These are phyloP conservation scores for Hortaea sp. DNA, from an alignment of 2,329 filamentous ascomycete genomes.

Conservation along the genomic window DNA sequence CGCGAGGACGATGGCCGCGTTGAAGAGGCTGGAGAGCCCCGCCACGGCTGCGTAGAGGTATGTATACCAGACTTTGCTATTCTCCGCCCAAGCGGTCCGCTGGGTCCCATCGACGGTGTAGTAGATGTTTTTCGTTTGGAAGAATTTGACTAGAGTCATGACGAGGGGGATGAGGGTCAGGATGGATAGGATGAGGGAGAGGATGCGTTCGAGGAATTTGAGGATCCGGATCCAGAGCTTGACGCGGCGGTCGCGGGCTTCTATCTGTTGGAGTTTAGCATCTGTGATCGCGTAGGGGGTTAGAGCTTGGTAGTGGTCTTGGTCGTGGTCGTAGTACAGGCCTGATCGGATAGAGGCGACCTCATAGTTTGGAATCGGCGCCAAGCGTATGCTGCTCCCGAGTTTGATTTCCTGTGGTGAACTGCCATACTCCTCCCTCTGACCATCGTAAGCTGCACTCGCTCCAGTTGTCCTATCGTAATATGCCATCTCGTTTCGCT, in stretches of 20 bases:
- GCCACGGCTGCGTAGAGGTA: conserved; percentile 31
- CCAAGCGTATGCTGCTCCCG: conserved; percentile 1
- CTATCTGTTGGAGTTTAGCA: not conserved
- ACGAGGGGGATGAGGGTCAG: conserved; percentile 26
- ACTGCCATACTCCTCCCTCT: no score
- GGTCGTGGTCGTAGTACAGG: not conserved
- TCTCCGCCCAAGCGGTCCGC: conserved; percentile 30
- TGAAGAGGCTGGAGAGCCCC: conserved; percentile 22
- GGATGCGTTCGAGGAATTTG: conserved; percentile 26
- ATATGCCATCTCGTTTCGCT: no score
- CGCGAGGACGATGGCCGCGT: conserved; percentile 25
- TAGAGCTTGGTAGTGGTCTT: conserved; percentile 1
- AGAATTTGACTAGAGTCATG: conserved; percentile 30
- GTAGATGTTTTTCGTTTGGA: conserved; percentile 23
- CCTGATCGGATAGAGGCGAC: not conserved
- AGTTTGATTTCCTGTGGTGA: no score
- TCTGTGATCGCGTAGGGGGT: not conserved
- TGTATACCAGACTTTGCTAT: conserved; percentile 30
- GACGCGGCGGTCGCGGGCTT: conserved; percentile 14
- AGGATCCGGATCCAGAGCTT: conserved; percentile 31
- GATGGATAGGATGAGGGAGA: conserved; percentile 26
- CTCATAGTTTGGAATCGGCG: not conserved
- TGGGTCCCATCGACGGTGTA: conserved; percentile 11
- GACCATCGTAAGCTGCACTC: no score
- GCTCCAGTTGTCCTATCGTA: no score